These are phyloP conservation scores for Clavispora fructus DNA, from an alignment of 805 yeast species.

Conservation along the genomic window DNA sequence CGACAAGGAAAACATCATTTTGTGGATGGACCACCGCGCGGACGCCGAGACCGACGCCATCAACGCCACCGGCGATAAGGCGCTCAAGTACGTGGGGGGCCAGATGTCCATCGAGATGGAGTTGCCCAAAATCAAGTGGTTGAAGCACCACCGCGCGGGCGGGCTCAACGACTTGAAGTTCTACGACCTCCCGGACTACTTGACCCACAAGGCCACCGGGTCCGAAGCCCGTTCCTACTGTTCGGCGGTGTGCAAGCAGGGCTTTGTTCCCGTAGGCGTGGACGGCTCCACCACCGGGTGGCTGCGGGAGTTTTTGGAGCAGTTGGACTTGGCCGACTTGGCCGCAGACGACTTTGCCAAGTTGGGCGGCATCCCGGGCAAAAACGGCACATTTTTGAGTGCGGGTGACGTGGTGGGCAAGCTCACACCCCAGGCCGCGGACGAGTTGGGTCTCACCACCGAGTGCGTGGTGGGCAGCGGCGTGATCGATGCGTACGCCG, in stretches of 20 bases:
- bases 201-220: slow-evolving; percentile 88
- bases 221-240: slow-evolving; percentile 83
- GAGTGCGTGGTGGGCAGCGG: slow-evolving; percentile 87
- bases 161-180: slow-evolving; percentile 64
- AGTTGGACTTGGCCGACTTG: slow-evolving; percentile 71
- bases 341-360: slow-evolving; percentile 68
- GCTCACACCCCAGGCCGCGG: slow-evolving; percentile 62
- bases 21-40: slow-evolving; percentile 99
- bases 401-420: slow-evolving; percentile 91
- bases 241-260: slow-evolving; percentile 94
- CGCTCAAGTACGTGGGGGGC: slow-evolving; percentile 91
- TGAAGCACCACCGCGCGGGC: slow-evolving; percentile 74
- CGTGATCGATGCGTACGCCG: slow-evolving; percentile 97
- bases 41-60: slow-evolving; percentile 72
- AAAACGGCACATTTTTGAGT: slow-evolving; percentile 66
- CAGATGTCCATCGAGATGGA: slow-evolving; percentile 98
- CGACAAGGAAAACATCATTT: slow-evolving; percentile 70
- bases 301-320: slow-evolving; percentile 71
- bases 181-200: slow-evolving; percentile 86
- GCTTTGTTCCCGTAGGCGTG: slow-evolving; percentile 87
- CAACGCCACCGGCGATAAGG: slow-evolving; percentile 73
- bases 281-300: slow-evolving; percentile 85
- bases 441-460: slow-evolving; percentile 75
- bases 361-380: slow-evolving; percentile 78
- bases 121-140: slow-evolving; percentile 94